A percentile compares a stretch with the other conserved stretches of the same genome.
phyloP scores from a whole-genome alignment of 1,284 basidiomycete species.

The Porogramme epimiltina region DNA sequence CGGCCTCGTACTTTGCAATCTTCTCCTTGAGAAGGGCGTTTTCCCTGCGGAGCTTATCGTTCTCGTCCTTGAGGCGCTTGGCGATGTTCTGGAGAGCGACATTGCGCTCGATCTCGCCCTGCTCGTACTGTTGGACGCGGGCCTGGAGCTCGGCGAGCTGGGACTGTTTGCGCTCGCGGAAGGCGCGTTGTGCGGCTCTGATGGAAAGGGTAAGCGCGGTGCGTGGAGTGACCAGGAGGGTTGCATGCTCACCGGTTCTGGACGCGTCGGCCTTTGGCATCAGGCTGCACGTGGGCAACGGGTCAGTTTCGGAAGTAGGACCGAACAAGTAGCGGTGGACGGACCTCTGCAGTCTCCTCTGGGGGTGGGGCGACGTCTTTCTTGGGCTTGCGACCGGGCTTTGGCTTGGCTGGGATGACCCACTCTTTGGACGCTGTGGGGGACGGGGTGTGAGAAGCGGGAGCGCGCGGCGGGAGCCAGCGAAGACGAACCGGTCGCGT shows the following conservation, averaged over 20 bases:
- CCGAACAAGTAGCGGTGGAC: conserved; percentile 13
- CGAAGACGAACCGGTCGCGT: conserved; percentile 48
- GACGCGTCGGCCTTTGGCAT: conserved; percentile 65
- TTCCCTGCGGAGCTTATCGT: conserved; percentile 69
- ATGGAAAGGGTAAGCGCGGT: conserved; percentile 2
- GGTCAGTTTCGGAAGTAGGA: conserved; percentile 19
- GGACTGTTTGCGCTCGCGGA: conserved; percentile 88
- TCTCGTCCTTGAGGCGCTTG: conserved; percentile 87
- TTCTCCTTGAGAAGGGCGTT: conserved; percentile 64
- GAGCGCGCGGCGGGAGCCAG: neutral
- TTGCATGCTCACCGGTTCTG: conserved; percentile 66
- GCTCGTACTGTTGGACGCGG: conserved; percentile 84
- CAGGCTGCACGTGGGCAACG: conserved; percentile 36
- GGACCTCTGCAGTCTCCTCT: conserved; percentile 51
- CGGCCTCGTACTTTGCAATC: conserved; percentile 52
- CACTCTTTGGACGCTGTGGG: conserved; percentile 82
- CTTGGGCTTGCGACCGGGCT: conserved; percentile 89
- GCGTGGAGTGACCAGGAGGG: neutral
- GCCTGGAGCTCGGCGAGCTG: conserved; percentile 91
- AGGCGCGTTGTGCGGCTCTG: conserved; percentile 91
- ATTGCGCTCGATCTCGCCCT: conserved; percentile 88
- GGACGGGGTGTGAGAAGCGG: conserved; percentile 33
- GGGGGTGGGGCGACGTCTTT: conserved; percentile 50
- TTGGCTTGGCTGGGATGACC: conserved; percentile 88
- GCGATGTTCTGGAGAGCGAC: conserved; percentile 85